Base-by-base conservation (phyloP, 192 early-diverging fungal species). In the Obelidium mucronatum region DNA sequence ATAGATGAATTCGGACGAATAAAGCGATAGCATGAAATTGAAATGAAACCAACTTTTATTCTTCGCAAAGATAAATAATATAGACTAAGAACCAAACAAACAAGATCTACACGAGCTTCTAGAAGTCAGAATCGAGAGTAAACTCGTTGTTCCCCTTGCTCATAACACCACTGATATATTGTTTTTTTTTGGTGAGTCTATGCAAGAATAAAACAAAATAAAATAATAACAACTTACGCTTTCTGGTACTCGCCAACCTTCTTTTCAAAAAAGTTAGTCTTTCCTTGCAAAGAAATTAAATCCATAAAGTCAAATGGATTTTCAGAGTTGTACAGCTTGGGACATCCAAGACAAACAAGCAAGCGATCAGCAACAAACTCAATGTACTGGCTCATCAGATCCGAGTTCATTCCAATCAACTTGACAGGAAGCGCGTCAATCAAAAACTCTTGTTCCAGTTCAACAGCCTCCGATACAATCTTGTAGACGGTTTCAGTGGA, bases 231-330 rank as follows among this genome's bases (percentile, higher is more conserved):
- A 68, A 96, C 94, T 73, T 92, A 94, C 75, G 93, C 91, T 85
- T 94, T 95, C 84, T 96, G 95, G 84, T 98, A 98, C 75, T 96
- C 95, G 35, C 94, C 95, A 28, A 97, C 95, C 78, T 91, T 92
- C 88, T 98, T 97, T 84, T 98, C 96, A 73, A 98, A 98, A 81
- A 98, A 98, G 87, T 98, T 98, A 64, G 97, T 97, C 88, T 98
- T 98, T 77, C 96, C 97, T 84, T 98, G 96, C 75, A 98, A 86
- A 28, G 94, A 96, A 81, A 98, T 97, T 83, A 99, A 84, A 80
- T 97, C 97, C 97, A 99, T 99, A 80, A 98, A 99, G 80, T 99
- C 97, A 75, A 99, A 99, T 52, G 97, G 97, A 79, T 99, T 99
- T 74, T 90, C 81, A 2, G 83, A 88, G 19, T 92, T 89, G 89